Evolutionary conservation across 352 stramenopile genomes (phyloP).

Genomic region (Pythium utonaiense): DNA sequence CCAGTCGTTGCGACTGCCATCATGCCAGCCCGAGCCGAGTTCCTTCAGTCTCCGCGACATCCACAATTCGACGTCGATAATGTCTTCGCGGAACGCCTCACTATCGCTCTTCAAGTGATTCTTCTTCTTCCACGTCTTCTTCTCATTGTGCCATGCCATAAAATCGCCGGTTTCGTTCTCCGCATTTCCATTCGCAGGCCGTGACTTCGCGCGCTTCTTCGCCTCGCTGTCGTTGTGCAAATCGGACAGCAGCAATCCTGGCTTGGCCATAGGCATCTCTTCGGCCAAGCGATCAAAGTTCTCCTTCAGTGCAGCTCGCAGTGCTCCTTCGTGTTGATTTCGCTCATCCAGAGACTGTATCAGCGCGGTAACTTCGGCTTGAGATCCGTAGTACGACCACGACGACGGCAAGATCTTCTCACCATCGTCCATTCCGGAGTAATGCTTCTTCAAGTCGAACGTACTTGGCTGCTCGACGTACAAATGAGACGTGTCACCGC

Average conservation of each 20-base stretch:
- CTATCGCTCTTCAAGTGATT: constrained; percentile 33
- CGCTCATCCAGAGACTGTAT: constrained; percentile 52
- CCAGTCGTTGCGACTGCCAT: constrained; percentile 47
- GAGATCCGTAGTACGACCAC: constrained; percentile 68
- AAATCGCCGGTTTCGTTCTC: constrained; percentile 31
- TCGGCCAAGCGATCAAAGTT: constrained; percentile 53
- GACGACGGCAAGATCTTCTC: constrained; percentile 3
- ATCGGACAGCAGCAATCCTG: constrained; percentile 71
- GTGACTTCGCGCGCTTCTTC: constrained; percentile 41
- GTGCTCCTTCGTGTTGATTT: constrained; percentile 42
- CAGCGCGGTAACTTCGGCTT: constrained; percentile 57
- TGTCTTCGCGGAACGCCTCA: constrained; percentile 50
- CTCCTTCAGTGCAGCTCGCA: constrained; percentile 50
- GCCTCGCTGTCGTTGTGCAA: constrained; percentile 52
- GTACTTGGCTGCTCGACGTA: constrained; percentile 66
- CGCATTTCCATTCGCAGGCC: neutral
- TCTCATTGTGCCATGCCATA: constrained; percentile 56
- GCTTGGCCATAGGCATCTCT: constrained; percentile 72
- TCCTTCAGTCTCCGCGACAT: constrained; percentile 60
- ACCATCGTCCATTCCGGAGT: constrained; percentile 20
- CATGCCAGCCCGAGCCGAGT: constrained; percentile 56
- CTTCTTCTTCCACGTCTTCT: constrained; percentile 50
- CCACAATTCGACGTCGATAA: constrained; percentile 58
- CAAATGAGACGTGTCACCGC: constrained; percentile 54
- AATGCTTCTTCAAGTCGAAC: constrained; percentile 45